Base-by-base conservation (phyloP, 257 asterid species). In the Perilla frutescens region DNA sequence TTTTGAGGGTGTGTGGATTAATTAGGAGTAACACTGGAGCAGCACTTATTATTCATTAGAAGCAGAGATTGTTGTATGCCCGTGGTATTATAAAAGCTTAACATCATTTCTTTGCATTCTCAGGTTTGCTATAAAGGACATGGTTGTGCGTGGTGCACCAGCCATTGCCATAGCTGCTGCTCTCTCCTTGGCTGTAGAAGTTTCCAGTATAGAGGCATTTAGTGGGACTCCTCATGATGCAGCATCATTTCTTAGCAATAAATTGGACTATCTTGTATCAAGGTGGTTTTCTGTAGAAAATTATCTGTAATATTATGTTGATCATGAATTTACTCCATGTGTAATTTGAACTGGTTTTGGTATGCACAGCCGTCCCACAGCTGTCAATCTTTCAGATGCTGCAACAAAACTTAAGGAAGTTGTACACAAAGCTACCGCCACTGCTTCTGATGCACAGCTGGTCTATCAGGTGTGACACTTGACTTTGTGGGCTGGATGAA, bases 71-170 rank as follows among this genome's bases (percentile, higher is more conserved):
- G 20, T 20, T 63, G 31, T 70, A 29, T 51, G 31, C 31, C 29
- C 12, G 26, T 47, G 66, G 62, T 29, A 72, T 72, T 10, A 51
- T 40, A 26, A 20, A 20, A 34, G 69, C 54, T 62, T 14, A 13
- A 73, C 9, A 59, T 68, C 26, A 31, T 62, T 45, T 73, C 14
- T 53, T 45, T 26, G 58, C 64, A 47, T 74, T 58, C 54, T 72
- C 83, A 94, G 97, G 99, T 83, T 47, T 77, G 96, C 99, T 41
- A 94, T 91, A 82, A 79, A 77, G 83, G 97, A 88, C 62, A 94
- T 94, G 99, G 99, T 94, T 74, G 99, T 94, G 78, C 99, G 97
- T 57, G 97, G 99, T 66, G 99, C 99, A 49, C 99, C 99, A 58
- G 97, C 99, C 53, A 91, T 91, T 79, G 99, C 97, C 75, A 90